Evolutionary conservation across 2,329 filamentous ascomycete species (phyloP).

Genomic region (Coleophoma crateriformis): DNA sequence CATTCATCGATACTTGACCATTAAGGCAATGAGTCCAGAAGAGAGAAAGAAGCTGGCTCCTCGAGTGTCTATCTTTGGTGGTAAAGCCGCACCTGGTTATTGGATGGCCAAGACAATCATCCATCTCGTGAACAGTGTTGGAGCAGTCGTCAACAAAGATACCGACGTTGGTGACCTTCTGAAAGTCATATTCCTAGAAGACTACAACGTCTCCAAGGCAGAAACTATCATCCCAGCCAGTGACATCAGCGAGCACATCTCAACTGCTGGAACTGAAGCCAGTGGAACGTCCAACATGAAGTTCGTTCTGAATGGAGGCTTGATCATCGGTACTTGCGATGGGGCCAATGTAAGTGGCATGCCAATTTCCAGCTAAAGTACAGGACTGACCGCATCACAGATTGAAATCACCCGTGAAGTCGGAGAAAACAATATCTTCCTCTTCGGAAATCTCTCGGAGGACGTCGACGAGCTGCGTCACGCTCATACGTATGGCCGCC

Average conservation of each 20-base stretch:
- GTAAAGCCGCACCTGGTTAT: conserved; percentile 95
- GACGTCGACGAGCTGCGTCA: conserved; percentile 96
- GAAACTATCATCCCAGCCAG: conserved; percentile 94
- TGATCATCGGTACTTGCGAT: conserved; percentile 97
- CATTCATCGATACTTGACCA: conserved; percentile 84
- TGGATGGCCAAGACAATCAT: conserved; percentile 99
- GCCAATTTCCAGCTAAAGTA: neutral
- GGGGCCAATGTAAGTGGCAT: conserved; percentile 77
- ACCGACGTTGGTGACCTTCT: conserved; percentile 86
- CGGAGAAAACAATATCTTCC: conserved; percentile 95
- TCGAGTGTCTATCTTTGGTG: conserved; percentile 92
- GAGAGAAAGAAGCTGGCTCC: conserved; percentile 83
- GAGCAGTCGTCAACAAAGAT: conserved; percentile 86
- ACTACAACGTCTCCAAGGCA: conserved; percentile 99
- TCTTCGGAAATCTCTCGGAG: conserved; percentile 93
- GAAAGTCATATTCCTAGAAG: conserved; percentile 95
- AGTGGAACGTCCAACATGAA: conserved; percentile 98
- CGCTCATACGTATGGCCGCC: conserved; percentile 75
- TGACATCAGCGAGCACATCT: conserved; percentile 97
- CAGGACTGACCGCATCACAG: conserved; percentile 32
- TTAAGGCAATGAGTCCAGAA: conserved; percentile 80
- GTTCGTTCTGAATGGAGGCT: conserved; percentile 92
- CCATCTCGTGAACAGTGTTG: conserved; percentile 90
- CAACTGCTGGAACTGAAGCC: conserved; percentile 90
- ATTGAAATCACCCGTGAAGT: conserved; percentile 98